phyloP scores from a whole-genome alignment of 2,329 filamentous ascomycete species.

The Aspergillus jensenii region DNA sequence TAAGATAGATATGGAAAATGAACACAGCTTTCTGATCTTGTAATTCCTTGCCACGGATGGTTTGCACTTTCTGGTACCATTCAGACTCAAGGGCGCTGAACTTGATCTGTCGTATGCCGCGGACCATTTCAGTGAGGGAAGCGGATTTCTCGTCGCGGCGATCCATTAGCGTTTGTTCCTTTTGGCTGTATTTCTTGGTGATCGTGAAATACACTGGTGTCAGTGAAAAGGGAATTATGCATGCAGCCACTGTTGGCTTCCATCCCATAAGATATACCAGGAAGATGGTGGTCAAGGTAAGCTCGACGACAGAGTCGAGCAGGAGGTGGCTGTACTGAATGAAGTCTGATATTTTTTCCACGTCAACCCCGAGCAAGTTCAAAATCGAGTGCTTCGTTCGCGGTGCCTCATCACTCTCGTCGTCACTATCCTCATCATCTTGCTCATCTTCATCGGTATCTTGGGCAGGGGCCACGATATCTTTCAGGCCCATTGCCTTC shows the following conservation, averaged over 20 bases:
- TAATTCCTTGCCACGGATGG: conserved; percentile 66
- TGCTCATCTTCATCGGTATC: conserved; percentile 42
- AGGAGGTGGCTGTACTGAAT: conserved; percentile 64
- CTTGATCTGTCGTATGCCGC: conserved; percentile 80
- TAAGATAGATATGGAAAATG: conserved; percentile 59
- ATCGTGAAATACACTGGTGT: conserved; percentile 67
- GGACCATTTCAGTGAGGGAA: conserved; percentile 71
- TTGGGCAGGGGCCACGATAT: conserved; percentile 49
- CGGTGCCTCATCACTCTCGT: conserved; percentile 43
- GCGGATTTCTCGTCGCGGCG: conserved; percentile 71
- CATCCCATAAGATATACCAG: conserved; percentile 68
- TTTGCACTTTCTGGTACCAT: conserved; percentile 69
- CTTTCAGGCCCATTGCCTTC: conserved; percentile 72
- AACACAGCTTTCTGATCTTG: conserved; percentile 65
- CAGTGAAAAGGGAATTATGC: conserved; percentile 62
- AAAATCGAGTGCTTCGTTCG: conserved; percentile 59
- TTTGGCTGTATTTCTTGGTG: conserved; percentile 62
- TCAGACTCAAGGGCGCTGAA: conserved; percentile 73
- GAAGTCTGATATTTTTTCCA: conserved; percentile 67
- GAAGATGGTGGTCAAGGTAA: conserved; percentile 65
- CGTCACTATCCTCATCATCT: conserved; percentile 43
- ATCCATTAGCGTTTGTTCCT: conserved; percentile 72
- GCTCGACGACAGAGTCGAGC: conserved; percentile 60
- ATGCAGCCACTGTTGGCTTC: conserved; percentile 64
- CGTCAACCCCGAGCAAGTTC: conserved; percentile 74